Evolutionary conservation across 306 rosid species (phyloP), one percentile per base, ranked within the genome.

Genomic region (Prunus fruticosa): DNA sequence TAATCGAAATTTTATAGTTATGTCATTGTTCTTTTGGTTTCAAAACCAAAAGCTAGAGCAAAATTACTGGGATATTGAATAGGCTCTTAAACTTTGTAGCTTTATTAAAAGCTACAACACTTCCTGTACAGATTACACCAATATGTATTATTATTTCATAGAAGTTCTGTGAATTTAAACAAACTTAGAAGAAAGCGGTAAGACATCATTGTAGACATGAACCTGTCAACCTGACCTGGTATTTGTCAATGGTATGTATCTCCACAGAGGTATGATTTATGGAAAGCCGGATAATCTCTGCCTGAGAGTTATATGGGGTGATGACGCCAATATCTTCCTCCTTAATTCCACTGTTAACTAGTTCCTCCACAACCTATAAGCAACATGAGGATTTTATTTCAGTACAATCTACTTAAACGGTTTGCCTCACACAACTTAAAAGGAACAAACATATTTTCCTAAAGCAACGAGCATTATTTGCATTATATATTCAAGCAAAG

Each of bases 251-350:
- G 76, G 98, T 95, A 82, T 95, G 93, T 81, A 92, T 88, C 89
- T 92, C 97, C 79, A 95, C 91, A 22, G 97, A 88, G 64, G 87
- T 74, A 43, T 72, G 51, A 84, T 76, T 73, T 32, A 86, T 51
- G 47, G 91, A 82, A 11, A 65, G 86, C 38, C 84, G 82, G 57
- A 95, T 88, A 76, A 92, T 90, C 75, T 88, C 93, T 70, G 93
- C 98, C 85, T 95, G 98, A n/a, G 97, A 84, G 84, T 95, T 95
- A 81, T 92, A 95, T 5, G 98, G 98, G 28, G 98, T 95, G 63
- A 95, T 95, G 80, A 95, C 75, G 77, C 98, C 98, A 76, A 95
- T 89, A 73, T 83, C 85, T 52, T 83, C 91, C 83, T 70, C 93
- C 49, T 52, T 78, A 76, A 95, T 88, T 67, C 98, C 98, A 77